Evolutionary conservation across 2,329 filamentous ascomycete species (phyloP), one percentile per base, ranked within the genome.

Genomic region (Fulvia fulva): DNA sequence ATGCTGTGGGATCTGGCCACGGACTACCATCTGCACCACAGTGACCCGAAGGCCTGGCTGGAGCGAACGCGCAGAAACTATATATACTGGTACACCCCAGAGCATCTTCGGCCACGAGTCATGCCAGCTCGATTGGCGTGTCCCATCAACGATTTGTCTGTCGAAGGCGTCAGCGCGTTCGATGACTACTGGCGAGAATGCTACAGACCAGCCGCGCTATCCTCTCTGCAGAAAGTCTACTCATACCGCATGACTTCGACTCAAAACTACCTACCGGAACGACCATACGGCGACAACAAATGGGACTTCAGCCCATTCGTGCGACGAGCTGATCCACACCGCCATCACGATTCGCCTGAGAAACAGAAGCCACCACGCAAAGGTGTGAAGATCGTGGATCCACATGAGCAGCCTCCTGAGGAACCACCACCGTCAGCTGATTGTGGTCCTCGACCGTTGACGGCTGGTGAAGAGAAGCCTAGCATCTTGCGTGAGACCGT

Each of bases 121-220:
- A 75, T 89, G 45, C 85, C 86, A 4, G 79, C 81, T 6, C 56
- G 53, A 12, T 43, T 62, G 14, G 41, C 49, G n/a, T 50, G 53
- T 6, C 34, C 60, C 5, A 44, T 57, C 1, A 52, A 51, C 7
- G 53, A 58, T 26, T 43, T 60, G 21, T 37, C 54, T 6, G 25
- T 43, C 0, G 9, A 63, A 65, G 41, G 70, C 59, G 75, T 88
- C 2, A 77, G 80, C 3, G 85, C 83, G 59, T 91, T 90, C 60
- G 93, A 97, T 70, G 91, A 97, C 73, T 99, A 96, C 74, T 99
- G 94, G 94, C 80, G 94, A 7, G 94, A 99, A 72, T 97, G 97
- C 73, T 99, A 99, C 71, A 86, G 92, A 14, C 94, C 94, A 0
- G 82, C 90, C 7, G 90, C 89, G 0, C 77, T 97, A 1, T 96